These are phyloP conservation scores for Cercophora scortea DNA, from an alignment of 495 filamentous ascomycete species.

Conservation along the genomic window DNA sequence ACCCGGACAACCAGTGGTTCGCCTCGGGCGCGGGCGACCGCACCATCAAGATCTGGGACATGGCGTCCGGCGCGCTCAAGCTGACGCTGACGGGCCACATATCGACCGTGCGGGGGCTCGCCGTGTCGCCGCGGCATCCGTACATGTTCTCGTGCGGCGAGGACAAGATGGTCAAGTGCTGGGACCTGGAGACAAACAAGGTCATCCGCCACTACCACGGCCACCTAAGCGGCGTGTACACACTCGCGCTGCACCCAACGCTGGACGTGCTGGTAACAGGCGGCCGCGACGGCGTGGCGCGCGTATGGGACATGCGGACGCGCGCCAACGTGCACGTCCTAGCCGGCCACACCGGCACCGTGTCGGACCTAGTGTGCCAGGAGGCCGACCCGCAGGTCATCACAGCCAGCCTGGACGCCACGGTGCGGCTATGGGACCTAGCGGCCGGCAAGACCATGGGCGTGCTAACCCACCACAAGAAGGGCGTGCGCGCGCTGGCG, in stretches of 20 bases:
- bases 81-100: constrained; percentile 96
- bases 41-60: constrained; percentile 98
- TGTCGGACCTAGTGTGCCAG: constrained; percentile 84
- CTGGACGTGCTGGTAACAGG: constrained; percentile 93
- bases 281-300: constrained; percentile 84
- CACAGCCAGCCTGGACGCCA: constrained; percentile 80
- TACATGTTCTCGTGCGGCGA: constrained; percentile 98
- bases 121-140: constrained; percentile 87
- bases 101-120: constrained; percentile 88
- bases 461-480: constrained; percentile 97
- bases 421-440: constrained; percentile 91
- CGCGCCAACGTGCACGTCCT: constrained; percentile 92
- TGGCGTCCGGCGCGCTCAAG: constrained; percentile 73
- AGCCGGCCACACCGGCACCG: constrained; percentile 79
- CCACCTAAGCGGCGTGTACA: constrained; percentile 93
- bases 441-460: constrained; percentile 95
- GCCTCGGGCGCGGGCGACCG: constrained; percentile 92
- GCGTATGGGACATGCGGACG: constrained; percentile 99
- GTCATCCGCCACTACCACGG: constrained; percentile 99
- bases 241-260: constrained; percentile 81
- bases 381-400: constrained; percentile 97
- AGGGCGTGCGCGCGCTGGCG: constrained; percentile 80
- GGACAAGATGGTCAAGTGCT: constrained; percentile 99
- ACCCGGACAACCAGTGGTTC: constrained; percentile 97
- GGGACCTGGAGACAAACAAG: constrained; percentile 98